phyloP scores from a whole-genome alignment of 2,329 filamentous ascomycete genomes.

The Cryphonectria radicalis region DNA sequence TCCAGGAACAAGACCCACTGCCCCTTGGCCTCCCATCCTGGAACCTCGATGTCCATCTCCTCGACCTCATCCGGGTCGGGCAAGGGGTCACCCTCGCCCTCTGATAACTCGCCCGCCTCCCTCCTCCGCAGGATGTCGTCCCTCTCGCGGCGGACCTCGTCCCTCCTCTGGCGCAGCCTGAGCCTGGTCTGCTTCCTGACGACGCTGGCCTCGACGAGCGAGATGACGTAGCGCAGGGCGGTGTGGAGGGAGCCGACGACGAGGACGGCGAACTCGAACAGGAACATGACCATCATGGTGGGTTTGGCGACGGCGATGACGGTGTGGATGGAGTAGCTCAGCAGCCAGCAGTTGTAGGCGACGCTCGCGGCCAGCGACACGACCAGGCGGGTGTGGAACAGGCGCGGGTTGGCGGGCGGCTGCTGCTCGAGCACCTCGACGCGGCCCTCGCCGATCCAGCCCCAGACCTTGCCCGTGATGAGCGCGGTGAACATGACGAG shows the following conservation, averaged over 20 bases:
- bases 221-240: conserved; percentile 75
- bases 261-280: conserved; percentile 94
- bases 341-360: conserved; percentile 77
- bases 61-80: conserved; percentile 74
- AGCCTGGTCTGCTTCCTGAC: conserved; percentile 73
- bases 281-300: conserved; percentile 99
- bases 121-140: conserved; percentile 56
- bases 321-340: conserved; percentile 78
- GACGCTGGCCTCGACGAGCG: conserved; percentile 76
- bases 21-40: conserved; percentile 95
- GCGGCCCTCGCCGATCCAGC: conserved; percentile 94
- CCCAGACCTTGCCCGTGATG: conserved; percentile 95
- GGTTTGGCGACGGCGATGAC: conserved; percentile 88
- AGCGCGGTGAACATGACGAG: conserved; percentile 94
- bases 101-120: conserved; percentile 49
- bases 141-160: conserved; percentile 66
- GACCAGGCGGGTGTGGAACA: conserved; percentile 85
- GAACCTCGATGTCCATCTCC: conserved; percentile 92
- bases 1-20: conserved; percentile 91
- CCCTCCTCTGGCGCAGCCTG: conserved; percentile 69
- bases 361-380: conserved; percentile 80
- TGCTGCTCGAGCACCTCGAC: conserved; percentile 96
- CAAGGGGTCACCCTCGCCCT: conserved; percentile 53
- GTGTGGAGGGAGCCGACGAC: conserved; percentile 81
- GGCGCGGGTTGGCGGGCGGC: conserved; percentile 81